These are phyloP conservation scores for Metschnikowia reukaufii DNA, from an alignment of 805 yeast genomes.

Conservation along the genomic window DNA sequence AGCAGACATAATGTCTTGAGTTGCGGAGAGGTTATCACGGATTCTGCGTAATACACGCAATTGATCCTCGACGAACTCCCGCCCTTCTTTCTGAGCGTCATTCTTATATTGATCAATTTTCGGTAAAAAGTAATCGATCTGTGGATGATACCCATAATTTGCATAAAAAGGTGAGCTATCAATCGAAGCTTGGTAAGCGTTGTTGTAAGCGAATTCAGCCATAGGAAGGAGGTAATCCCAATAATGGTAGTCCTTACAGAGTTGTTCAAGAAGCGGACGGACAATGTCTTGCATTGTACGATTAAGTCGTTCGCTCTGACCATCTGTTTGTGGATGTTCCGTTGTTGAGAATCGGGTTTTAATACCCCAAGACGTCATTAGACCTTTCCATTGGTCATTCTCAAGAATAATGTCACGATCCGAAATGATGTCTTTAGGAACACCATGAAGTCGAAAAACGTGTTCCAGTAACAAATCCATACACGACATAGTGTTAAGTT, in stretches of 20 bases:
- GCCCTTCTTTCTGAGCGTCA: neutral
- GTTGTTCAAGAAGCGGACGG: neutral
- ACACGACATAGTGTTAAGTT: neutral
- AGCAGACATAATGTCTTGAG: neutral
- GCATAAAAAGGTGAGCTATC: neutral
- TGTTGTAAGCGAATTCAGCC: neutral
- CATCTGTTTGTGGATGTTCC: neutral
- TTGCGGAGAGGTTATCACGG: neutral
- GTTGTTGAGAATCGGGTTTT: neutral
- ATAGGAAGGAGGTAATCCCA: neutral
- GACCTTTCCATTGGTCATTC: neutral
- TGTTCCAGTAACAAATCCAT: neutral
- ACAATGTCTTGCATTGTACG: neutral
- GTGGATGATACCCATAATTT: neutral
- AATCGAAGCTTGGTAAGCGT: neutral
- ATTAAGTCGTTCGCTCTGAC: neutral
- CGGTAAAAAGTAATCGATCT: neutral
- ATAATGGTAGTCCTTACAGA: neutral
- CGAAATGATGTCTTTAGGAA: neutral
- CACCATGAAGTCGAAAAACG: neutral
- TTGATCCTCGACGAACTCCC: neutral
- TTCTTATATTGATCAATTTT: neutral
- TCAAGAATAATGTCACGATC: neutral
- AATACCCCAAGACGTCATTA: neutral
- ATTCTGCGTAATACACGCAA: neutral